Percentiles rank a stretch among this genome's conserved stretches.
These are phyloP conservation scores for Favolaschia claudopus DNA, from an alignment of 768 basidiomycete species.

Conservation along the genomic window DNA sequence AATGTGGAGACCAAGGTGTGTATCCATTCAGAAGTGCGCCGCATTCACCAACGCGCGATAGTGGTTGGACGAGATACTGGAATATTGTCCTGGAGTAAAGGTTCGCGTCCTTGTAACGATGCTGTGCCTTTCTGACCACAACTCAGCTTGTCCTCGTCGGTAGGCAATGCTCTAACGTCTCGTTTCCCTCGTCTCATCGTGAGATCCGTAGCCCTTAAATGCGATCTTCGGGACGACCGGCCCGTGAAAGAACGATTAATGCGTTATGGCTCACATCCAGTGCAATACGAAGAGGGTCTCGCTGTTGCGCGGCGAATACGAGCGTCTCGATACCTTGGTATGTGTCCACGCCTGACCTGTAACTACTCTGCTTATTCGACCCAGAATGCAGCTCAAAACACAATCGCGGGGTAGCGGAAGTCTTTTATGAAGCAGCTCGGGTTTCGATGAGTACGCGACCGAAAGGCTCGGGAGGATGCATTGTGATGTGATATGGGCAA, in stretches of 20 bases:
- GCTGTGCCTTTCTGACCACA: not conserved
- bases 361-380: slow-evolving; percentile 1
- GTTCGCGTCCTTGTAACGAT: slow-evolving; percentile 55
- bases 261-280: slow-evolving; percentile 71
- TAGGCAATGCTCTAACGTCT: slow-evolving; percentile 45
- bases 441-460: slow-evolving; percentile 80
- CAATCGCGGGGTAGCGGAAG: slow-evolving; percentile 92
- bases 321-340: slow-evolving; percentile 91
- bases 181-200: slow-evolving; percentile 15
- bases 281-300: slow-evolving; percentile 93
- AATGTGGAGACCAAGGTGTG: slow-evolving; percentile 92
- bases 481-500: slow-evolving; percentile 58
- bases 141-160: slow-evolving; percentile 86
- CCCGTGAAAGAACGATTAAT: slow-evolving; percentile 75
- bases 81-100: slow-evolving; percentile 96
- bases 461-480: slow-evolving; percentile 68
- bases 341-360: slow-evolving; percentile 23
- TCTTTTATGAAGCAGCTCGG: slow-evolving; percentile 90
- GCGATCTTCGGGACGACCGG: slow-evolving; percentile 90
- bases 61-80: slow-evolving; percentile 94
- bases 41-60: slow-evolving; percentile 36
- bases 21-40: not conserved
- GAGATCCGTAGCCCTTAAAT: slow-evolving; percentile 79
- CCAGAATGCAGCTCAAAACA: slow-evolving; percentile 97
- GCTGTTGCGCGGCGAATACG: slow-evolving; percentile 90